phyloP scores from a whole-genome alignment of 257 asterid species.

The Prunella vulgaris region DNA sequence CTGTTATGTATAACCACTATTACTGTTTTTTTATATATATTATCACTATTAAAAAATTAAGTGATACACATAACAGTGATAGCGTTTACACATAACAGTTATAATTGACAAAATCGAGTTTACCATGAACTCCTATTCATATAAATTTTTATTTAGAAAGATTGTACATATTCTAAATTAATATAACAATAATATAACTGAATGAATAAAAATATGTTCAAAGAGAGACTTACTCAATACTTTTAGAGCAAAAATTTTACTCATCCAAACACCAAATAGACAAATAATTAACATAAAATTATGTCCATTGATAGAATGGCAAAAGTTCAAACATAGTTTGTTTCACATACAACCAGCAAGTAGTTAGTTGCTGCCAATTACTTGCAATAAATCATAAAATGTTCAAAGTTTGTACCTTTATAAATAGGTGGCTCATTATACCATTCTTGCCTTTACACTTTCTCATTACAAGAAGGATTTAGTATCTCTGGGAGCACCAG shows the following conservation, averaged over 20 bases:
- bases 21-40: too few relatives aligned
- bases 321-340: conserved; percentile 1
- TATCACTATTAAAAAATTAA: too few relatives aligned
- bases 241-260: not conserved
- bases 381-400: not conserved
- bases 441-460: conserved; percentile 38
- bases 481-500: conserved; percentile 30
- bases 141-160: too few relatives aligned
- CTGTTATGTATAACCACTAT: too few relatives aligned
- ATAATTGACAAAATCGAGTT: too few relatives aligned
- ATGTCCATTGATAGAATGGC: conserved; percentile 13
- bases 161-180: too few relatives aligned
- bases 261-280: not conserved
- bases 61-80: too few relatives aligned
- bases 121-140: too few relatives aligned
- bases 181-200: too few relatives aligned
- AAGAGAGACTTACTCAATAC: not conserved
- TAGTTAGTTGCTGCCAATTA: conserved; percentile 40
- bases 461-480: conserved; percentile 12
- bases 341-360: conserved; percentile 41
- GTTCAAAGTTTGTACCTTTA: conserved; percentile 18
- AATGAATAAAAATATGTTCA: too few relatives aligned
- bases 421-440: conserved; percentile 29
- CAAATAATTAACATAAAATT: not conserved
- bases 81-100: too few relatives aligned